Base-by-base conservation (phyloP, 2,329 filamentous ascomycete species). In the Penicillium sp. region DNA sequence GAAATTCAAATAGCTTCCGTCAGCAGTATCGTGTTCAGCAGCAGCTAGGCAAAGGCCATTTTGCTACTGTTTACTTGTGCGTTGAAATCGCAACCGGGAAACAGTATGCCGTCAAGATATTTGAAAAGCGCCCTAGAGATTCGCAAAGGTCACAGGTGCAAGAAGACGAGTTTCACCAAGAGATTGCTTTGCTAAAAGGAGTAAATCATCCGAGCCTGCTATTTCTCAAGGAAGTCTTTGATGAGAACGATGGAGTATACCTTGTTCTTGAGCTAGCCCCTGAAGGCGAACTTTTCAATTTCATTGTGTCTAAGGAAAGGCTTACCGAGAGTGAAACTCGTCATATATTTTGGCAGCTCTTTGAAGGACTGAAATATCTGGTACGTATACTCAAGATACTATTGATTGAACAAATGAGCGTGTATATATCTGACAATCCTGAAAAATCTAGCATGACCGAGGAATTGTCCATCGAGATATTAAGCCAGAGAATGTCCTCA, bases 401-500 rank as follows among this genome's bases (percentile, higher is more conserved):
- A 27, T 27, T 10, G 10, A 6, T 10, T 27, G 6, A 27, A 27
- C 24, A 6, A 6, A 27, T 27, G 24, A 27, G 10, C 5, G 24
- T 27, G 24, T 17, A 17, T 26, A n/a, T 26, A n/a, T 33, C 10
- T 15, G 20, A 7, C 29, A 10, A 13, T 18, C 17, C 9, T 42
- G 27, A 50, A 62, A 7, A 3, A 9, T 21, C 18, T 6, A 97
- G 93, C 94, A 99, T 69, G 94, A 97, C 55, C 89, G 94, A 56
- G 95, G 94, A 65, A 96, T 99, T 70, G 92, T 97, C 4, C 94
- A 99, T 71, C 88, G 94, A 51, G 94, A 99, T 64, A 97, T 99
- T 75, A 97, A 97, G 73, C 93, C 92, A 0, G 93, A 97, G 69
- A 97, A 97, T 65, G 97, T 99, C 27, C 77, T 99, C 7, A 77